phyloP scores from a whole-genome alignment of 345 rosid genomes.

The Pugionium dolabratum region DNA sequence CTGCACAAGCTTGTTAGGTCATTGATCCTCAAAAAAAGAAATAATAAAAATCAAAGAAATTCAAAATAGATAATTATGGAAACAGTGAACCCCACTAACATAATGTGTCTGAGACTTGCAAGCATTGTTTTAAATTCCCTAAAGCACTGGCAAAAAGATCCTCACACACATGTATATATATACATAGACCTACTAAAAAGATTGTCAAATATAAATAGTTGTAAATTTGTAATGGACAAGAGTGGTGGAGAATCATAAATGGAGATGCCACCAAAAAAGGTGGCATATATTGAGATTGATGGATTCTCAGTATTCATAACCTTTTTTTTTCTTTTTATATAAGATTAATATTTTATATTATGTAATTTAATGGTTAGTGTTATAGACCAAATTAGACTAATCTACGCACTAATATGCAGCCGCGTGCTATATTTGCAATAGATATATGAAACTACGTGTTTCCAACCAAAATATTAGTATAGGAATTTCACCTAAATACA shows the following conservation, averaged over 20 bases:
- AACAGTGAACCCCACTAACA: constrained; percentile 43
- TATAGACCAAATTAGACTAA: constrained; percentile 7
- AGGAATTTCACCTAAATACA: neutral
- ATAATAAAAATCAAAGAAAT: constrained; percentile 19
- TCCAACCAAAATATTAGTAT: neutral
- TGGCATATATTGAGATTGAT: constrained; percentile 41
- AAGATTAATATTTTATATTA: neutral
- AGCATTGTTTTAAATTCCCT: constrained; percentile 43
- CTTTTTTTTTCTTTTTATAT: neutral
- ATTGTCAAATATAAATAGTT: neutral
- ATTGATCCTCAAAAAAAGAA: constrained; percentile 33
- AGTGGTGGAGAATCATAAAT: constrained; percentile 37
- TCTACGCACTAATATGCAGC: neutral
- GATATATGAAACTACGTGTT: too few species aligned
- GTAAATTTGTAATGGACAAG: constrained; percentile 4
- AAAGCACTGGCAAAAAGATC: constrained; percentile 44
- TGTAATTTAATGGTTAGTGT: neutral
- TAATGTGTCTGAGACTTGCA: constrained; percentile 43
- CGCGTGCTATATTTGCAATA: neutral
- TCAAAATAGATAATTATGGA: constrained; percentile 31
- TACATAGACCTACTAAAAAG: too few species aligned
- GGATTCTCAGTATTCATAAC: constrained; percentile 39
- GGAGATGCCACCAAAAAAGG: constrained; percentile 40
- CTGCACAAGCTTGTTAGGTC: constrained; percentile 43
- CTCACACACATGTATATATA: constrained; percentile 13